Percentiles rank a stretch among this genome's conserved stretches.
These are phyloP conservation scores for Paecilomyces fulvus DNA, from an alignment of 2,329 filamentous ascomycete species.

Conservation along the genomic window DNA sequence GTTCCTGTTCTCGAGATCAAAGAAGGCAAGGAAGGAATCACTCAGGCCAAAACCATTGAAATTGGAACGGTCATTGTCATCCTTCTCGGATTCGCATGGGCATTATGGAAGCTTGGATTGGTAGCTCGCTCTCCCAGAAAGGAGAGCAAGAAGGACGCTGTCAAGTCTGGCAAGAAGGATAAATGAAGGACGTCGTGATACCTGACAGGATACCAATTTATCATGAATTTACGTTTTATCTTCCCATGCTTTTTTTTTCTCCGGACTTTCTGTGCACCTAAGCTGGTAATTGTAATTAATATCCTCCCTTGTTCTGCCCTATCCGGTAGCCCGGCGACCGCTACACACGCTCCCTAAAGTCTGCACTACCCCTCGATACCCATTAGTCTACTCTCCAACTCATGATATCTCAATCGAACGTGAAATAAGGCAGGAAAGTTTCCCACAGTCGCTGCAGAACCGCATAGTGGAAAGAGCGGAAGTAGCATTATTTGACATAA, in stretches of 20 bases:
- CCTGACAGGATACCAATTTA: background rate
- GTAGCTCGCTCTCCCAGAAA: conserved; percentile 19
- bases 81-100: conserved; percentile 59
- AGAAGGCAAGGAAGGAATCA: conserved; percentile 36
- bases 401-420: too few species aligned
- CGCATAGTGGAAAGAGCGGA: too few species aligned
- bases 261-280: background rate
- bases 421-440: too few species aligned
- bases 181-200: background rate
- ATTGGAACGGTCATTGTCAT: conserved; percentile 52
- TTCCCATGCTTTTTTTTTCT: background rate
- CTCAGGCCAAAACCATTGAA: conserved; percentile 33
- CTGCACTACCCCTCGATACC: too few species aligned
- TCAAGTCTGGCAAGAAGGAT: conserved; percentile 7
- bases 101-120: conserved; percentile 50
- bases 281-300: background rate
- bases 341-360: too few species aligned
- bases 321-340: too few species aligned
- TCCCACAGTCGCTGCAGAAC: too few species aligned
- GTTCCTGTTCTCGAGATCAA: conserved; percentile 59
- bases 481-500: too few species aligned
- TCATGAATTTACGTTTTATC: background rate
- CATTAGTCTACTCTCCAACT: too few species aligned
- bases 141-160: conserved; percentile 1
- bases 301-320: too few species aligned